Conservation (phyloP, 345 rosid genomes). For the Acer yangbiense region DNA sequence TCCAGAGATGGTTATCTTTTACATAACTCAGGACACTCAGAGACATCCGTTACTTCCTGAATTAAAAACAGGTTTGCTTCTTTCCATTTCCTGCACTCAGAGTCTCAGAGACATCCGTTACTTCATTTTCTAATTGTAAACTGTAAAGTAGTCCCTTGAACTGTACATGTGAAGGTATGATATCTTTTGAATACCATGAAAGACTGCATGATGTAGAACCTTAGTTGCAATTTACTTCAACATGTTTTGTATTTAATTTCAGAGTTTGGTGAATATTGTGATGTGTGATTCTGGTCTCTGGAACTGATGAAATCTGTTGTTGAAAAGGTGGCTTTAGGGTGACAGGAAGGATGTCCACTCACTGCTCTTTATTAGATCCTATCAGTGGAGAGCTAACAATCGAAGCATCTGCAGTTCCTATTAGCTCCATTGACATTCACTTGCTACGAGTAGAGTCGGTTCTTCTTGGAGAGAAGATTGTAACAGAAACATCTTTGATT, state of each 20-base stretch:
- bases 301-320: constrained; percentile 23
- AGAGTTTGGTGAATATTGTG: constrained; percentile 3
- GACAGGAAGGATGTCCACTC: constrained; percentile 75
- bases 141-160: constrained; percentile 7
- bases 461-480: constrained; percentile 76
- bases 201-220: constrained; percentile 8
- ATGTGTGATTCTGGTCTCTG: constrained; percentile 1
- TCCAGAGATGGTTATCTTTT: constrained; percentile 80
- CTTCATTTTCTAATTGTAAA: neutral
- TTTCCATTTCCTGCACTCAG: constrained; percentile 1
- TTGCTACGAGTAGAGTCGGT: constrained; percentile 73
- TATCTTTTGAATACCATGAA: constrained; percentile 7
- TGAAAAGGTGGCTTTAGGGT: constrained; percentile 81
- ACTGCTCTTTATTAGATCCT: constrained; percentile 70
- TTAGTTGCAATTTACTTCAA: constrained; percentile 1
- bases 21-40: constrained; percentile 92
- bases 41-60: constrained; percentile 86
- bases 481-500: constrained; percentile 83
- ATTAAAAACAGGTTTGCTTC: constrained; percentile 63
- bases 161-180: neutral
- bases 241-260: constrained; percentile 1
- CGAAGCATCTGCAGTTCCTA: constrained; percentile 75
- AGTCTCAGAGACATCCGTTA: neutral
- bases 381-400: constrained; percentile 80
- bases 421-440: constrained; percentile 75